Conservation (phyloP, 2,329 filamentous ascomycete species). For the Nemania bipapillata region DNA sequence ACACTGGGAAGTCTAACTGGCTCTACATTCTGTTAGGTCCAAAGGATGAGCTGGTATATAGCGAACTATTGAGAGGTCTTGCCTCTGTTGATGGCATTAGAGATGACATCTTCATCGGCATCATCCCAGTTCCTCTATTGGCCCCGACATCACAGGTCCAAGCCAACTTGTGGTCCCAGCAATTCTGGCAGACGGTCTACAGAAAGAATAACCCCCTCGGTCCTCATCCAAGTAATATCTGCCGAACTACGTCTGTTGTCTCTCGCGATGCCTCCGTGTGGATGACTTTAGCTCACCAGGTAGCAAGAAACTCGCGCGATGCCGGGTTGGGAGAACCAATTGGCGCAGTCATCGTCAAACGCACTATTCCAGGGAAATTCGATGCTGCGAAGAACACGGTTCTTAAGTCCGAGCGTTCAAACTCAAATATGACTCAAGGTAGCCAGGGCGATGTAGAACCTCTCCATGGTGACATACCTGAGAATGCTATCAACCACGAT, state of each 20-base stretch:
- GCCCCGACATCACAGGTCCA: conserved; percentile 80
- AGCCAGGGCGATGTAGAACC: conserved; percentile 30
- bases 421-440: conserved; percentile 42
- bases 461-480: conserved; percentile 5
- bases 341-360: conserved; percentile 80
- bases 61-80: conserved; percentile 63
- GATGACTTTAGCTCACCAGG: conserved; percentile 73
- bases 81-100: conserved; percentile 63
- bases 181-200: conserved; percentile 87
- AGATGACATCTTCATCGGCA: conserved; percentile 66
- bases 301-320: conserved; percentile 68
- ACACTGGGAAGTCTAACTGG: conserved; percentile 69
- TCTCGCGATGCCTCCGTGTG: conserved; percentile 70
- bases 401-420: conserved; percentile 38
- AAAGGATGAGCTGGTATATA: conserved; percentile 62
- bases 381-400: conserved; percentile 35
- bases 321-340: conserved; percentile 73
- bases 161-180: conserved; percentile 76
- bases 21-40: conserved; percentile 68
- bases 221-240: conserved; percentile 79
- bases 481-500: conserved; percentile 3
- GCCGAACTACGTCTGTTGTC: conserved; percentile 75
- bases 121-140: conserved; percentile 75
- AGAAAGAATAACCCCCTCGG: conserved; percentile 88
- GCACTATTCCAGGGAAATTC: conserved; percentile 51